Evolutionary conservation across 148 eudicot species (phyloP).

Genomic region (Silene uniflora): DNA sequence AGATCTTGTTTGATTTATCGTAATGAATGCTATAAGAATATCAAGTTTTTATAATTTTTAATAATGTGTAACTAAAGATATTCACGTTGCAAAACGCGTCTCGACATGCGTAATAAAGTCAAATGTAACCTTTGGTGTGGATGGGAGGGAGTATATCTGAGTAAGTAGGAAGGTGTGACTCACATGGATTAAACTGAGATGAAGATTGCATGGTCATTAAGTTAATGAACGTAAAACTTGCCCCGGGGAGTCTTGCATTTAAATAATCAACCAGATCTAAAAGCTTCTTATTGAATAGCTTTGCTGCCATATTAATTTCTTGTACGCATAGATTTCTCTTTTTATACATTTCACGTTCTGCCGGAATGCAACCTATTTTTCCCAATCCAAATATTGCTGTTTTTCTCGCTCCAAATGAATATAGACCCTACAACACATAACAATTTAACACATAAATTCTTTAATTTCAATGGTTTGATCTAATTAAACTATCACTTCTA

Average conservation of each 20-base stretch:
- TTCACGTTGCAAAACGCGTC: too few species aligned
- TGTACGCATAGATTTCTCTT: background rate
- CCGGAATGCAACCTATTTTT: constrained; percentile 1
- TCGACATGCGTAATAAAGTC: too few species aligned
- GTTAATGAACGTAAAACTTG: constrained; percentile 1
- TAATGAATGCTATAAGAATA: too few species aligned
- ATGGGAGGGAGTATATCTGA: too few species aligned
- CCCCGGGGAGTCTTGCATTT: background rate
- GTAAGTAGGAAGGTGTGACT: background rate
- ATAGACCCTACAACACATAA: background rate
- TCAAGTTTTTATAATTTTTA: too few species aligned
- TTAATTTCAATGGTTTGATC: background rate
- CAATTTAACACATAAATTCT: background rate
- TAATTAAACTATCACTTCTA: too few species aligned
- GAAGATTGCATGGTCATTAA: background rate
- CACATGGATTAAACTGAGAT: background rate
- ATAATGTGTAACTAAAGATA: too few species aligned
- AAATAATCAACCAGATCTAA: background rate
- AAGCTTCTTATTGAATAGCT: background rate
- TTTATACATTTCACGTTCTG: background rate
- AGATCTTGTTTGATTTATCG: too few species aligned
- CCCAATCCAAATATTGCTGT: background rate
- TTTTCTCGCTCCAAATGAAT: background rate
- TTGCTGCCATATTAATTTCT: background rate
- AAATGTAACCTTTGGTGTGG: too few species aligned